phyloP scores from a whole-genome alignment of 306 rosid species.

The Corylus avellana region DNA sequence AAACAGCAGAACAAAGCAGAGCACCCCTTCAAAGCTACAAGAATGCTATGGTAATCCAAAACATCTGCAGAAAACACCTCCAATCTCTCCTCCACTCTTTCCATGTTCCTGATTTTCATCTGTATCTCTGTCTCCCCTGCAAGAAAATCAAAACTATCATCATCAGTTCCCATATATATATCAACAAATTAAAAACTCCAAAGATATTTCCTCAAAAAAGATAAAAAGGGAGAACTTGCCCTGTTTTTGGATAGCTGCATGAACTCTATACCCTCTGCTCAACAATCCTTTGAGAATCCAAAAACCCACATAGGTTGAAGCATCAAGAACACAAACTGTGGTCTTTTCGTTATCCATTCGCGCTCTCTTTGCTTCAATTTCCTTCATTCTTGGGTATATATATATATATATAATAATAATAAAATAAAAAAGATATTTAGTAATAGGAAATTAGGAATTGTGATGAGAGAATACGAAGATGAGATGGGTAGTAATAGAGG shows the following conservation, averaged over 20 bases:
- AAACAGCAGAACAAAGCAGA: conserved; percentile 47
- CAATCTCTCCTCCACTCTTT: conserved; percentile 30
- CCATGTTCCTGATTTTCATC: conserved; percentile 38
- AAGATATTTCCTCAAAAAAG: neutral
- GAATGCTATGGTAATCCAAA: conserved; percentile 47
- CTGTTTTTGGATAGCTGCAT: conserved; percentile 40
- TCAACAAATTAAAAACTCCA: neutral
- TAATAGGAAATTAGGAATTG: too few species aligned
- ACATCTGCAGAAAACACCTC: conserved; percentile 36
- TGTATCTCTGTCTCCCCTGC: conserved; percentile 43
- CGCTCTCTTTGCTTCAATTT: neutral
- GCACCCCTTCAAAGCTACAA: conserved; percentile 41
- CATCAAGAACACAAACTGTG: conserved; percentile 46
- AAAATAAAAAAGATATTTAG: too few species aligned
- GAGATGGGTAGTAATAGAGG: neutral
- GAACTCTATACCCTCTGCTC: conserved; percentile 45
- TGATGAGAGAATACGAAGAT: neutral
- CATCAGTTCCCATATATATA: neutral
- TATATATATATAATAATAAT: too few species aligned
- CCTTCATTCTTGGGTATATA: neutral
- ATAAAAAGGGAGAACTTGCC: conserved; percentile 16
- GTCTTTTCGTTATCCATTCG: conserved; percentile 33
- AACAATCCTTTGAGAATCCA: conserved; percentile 47
- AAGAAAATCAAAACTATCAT: neutral
- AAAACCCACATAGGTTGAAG: conserved; percentile 52